Percentiles rank a stretch among this genome's conserved stretches.
Conservation (phyloP, 148 eudicot species). For the Rhododendron kiyosumense region DNA sequence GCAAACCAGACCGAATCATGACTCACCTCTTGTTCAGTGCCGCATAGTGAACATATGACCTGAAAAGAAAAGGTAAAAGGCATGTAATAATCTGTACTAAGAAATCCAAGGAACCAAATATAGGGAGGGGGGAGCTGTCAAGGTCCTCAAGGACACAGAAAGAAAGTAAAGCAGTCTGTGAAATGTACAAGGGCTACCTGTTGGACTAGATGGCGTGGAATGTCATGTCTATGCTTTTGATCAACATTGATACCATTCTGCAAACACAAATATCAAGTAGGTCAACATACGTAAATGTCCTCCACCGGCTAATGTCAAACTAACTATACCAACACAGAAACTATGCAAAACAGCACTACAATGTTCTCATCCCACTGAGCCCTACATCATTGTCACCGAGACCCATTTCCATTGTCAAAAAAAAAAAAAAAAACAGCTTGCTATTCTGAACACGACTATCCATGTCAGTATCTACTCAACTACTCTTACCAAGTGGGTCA, state of each 20-base stretch:
- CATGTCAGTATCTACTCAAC: not conserved
- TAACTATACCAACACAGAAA: not conserved
- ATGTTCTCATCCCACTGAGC: not conserved
- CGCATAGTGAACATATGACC: conserved; percentile 84
- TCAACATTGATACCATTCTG: conserved; percentile 69
- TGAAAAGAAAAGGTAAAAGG: conserved; percentile 19
- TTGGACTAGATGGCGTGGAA: conserved; percentile 63
- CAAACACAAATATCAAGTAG: conserved; percentile 10
- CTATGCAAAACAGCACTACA: not conserved
- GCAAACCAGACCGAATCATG: not conserved
- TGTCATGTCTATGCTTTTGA: conserved; percentile 58
- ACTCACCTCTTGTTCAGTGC: conserved; percentile 90
- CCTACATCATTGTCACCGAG: not conserved
- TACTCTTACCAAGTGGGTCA: not conserved
- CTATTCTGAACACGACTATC: not conserved
- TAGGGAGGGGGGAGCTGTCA: not conserved
- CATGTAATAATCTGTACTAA: not conserved
- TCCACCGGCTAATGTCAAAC: not conserved
- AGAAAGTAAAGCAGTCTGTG: not conserved
- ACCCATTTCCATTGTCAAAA: not conserved
- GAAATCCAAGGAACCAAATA: not conserved
- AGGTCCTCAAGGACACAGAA: not conserved
- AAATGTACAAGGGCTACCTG: conserved; percentile 33
- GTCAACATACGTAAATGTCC: not conserved
- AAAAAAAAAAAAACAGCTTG: not conserved